Evolutionary conservation across 129 eudicot species (phyloP).

Genomic region (Rutidosis leptorrhynchoides): DNA sequence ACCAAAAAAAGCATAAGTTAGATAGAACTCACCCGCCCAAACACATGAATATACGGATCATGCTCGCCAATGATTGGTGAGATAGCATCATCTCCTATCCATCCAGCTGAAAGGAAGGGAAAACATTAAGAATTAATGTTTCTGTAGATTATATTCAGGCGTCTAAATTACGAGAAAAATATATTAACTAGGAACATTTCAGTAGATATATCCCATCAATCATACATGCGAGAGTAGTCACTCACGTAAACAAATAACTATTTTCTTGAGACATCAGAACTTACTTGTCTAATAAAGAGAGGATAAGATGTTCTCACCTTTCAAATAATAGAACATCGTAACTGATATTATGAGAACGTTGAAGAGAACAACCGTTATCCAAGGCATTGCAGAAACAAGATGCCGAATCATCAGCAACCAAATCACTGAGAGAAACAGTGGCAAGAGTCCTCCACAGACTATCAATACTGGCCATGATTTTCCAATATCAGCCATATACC

Average conservation of each 20-base stretch:
- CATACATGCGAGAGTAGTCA: too few relatives aligned
- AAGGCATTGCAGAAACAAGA: slow-evolving; percentile 89
- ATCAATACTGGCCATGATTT: slow-evolving; percentile 91
- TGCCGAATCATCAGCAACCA: slow-evolving; percentile 95
- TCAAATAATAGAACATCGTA: slow-evolving; percentile 78
- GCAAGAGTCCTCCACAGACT: slow-evolving; percentile 93
- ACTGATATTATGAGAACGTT: slow-evolving; percentile 76
- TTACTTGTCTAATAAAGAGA: slow-evolving; percentile 9
- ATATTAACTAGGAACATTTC: too few relatives aligned
- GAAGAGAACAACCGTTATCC: slow-evolving; percentile 79
- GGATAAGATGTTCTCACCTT: slow-evolving; percentile 49
- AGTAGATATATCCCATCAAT: too few relatives aligned
- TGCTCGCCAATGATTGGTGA: slow-evolving; percentile 91
- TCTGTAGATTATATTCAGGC: too few relatives aligned
- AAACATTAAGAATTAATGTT: neutral
- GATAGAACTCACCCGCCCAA: slow-evolving; percentile 91
- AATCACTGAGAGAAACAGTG: slow-evolving; percentile 70
- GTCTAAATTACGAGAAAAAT: too few relatives aligned
- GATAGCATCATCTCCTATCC: slow-evolving; percentile 90
- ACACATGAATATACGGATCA: slow-evolving; percentile 79
- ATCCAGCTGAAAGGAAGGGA: slow-evolving; percentile 67
- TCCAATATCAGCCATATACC: slow-evolving; percentile 94
- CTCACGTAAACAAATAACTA: too few relatives aligned
- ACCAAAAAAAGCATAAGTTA: too few relatives aligned
- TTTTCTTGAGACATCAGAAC: too few relatives aligned